Percentiles rank a stretch among this genome's conserved stretches.
These are phyloP conservation scores for Ruellia speciosa DNA, from an alignment of 305 asterid genomes.

Conservation along the genomic window DNA sequence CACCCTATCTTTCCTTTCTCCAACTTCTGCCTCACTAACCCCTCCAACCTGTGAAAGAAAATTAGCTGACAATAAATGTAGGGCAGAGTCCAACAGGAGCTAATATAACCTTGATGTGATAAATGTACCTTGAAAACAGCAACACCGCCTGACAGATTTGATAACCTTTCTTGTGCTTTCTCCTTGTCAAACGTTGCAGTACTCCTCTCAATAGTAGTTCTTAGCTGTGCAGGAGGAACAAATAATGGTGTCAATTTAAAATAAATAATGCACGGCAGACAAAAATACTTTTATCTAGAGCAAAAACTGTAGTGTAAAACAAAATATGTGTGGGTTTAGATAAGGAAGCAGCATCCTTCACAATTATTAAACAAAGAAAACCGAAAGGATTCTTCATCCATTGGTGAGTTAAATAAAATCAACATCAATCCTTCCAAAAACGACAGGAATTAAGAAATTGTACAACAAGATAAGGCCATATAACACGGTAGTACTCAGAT, in stretches of 20 bases:
- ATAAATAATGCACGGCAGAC: neutral
- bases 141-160: constrained; percentile 93
- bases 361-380: constrained; percentile 2
- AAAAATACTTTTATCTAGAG: neutral
- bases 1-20: constrained; percentile 90
- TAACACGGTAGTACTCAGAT: neutral
- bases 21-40: constrained; percentile 75
- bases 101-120: constrained; percentile 14
- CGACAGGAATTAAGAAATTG: constrained; percentile 1
- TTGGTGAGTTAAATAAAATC: neutral
- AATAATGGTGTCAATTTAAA: constrained; percentile 11
- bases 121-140: constrained; percentile 78
- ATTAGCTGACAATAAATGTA: constrained; percentile 16
- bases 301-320: neutral
- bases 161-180: constrained; percentile 83
- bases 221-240: constrained; percentile 44
- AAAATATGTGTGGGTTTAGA: constrained; percentile 1
- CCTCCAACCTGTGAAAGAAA: constrained; percentile 70
- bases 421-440: constrained; percentile 2
- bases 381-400: constrained; percentile 1
- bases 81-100: constrained; percentile 12
- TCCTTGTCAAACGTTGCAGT: constrained; percentile 74
- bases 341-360: neutral
- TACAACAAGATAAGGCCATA: neutral
- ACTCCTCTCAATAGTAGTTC: constrained; percentile 58